Conservation (phyloP, 441 rosid genomes). For the Gossypium schwendimanii region DNA sequence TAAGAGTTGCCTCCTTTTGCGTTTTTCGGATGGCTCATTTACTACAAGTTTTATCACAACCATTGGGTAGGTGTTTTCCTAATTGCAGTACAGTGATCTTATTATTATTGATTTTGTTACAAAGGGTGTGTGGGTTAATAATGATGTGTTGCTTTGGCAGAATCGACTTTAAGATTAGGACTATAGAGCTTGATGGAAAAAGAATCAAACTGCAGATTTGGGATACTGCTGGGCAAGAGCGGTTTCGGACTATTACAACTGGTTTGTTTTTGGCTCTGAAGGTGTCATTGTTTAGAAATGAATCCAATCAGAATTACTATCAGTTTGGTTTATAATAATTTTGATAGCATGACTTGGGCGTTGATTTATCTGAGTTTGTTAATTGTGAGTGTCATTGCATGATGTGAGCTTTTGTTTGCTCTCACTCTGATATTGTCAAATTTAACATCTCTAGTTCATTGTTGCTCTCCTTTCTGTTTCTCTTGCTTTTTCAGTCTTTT, state of each 20-base stretch:
- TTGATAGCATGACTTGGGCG: neutral
- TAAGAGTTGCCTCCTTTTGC: conserved; percentile 98
- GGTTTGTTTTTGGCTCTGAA: conserved; percentile 41
- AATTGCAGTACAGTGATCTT: neutral
- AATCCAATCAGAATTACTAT: neutral
- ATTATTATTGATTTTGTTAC: neutral
- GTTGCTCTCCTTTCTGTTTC: neutral
- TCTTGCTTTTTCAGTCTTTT: neutral
- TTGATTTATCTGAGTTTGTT: neutral
- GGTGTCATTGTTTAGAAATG: neutral
- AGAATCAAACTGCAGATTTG: conserved; percentile 93
- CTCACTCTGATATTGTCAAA: neutral
- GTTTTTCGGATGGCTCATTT: conserved; percentile 98
- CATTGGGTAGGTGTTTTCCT: conserved; percentile 59
- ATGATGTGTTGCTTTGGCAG: conserved; percentile 27
- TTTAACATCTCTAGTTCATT: neutral
- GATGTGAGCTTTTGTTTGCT: neutral
- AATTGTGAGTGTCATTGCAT: neutral
- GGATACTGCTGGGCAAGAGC: conserved; percentile 99
- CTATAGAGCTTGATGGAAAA: conserved; percentile 94
- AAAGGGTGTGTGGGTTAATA: conserved; percentile 2
- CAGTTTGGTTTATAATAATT: neutral
- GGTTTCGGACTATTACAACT: conserved; percentile 94
- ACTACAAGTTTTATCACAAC: conserved; percentile 97
- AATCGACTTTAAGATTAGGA: conserved; percentile 94